phyloP scores from a whole-genome alignment of 164 flowering plant species.

The Magnolia officinalis region DNA sequence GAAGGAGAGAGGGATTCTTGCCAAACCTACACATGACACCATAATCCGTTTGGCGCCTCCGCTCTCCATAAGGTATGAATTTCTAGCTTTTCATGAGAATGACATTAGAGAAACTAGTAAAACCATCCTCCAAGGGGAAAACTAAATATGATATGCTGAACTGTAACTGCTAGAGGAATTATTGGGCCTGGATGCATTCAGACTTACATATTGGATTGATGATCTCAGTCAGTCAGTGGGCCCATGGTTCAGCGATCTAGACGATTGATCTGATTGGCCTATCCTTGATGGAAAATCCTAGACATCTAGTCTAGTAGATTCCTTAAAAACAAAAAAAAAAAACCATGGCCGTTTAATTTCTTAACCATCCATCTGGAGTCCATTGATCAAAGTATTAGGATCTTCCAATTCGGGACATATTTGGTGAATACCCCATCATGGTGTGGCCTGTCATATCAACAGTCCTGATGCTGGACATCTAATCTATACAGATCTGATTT shows the following conservation, averaged over 20 bases:
- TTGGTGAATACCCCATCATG: neutral
- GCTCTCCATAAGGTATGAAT: slow-evolving; percentile 67
- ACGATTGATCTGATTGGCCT: neutral
- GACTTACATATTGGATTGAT: neutral
- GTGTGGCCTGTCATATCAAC: neutral
- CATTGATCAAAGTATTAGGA: neutral
- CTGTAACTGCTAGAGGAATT: neutral
- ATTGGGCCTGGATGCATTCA: neutral
- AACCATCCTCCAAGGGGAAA: neutral
- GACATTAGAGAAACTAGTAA: neutral
- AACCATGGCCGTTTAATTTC: neutral
- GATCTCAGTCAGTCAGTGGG: neutral
- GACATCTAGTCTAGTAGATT: neutral
- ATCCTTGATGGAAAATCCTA: neutral
- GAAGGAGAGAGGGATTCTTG: slow-evolving; percentile 94
- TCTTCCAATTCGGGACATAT: neutral
- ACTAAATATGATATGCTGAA: neutral
- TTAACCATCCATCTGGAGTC: neutral
- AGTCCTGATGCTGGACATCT: no score
- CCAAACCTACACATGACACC: slow-evolving; percentile 90
- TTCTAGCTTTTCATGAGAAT: neutral
- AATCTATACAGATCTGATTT: no score
- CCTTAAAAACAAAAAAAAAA: neutral
- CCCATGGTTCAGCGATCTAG: neutral
- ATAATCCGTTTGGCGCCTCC: slow-evolving; percentile 96